Evolutionary conservation across 2,329 filamentous ascomycete genomes (phyloP), one percentile per base, ranked within the genome.

Genomic region (Fusarium decemcellulare): DNA sequence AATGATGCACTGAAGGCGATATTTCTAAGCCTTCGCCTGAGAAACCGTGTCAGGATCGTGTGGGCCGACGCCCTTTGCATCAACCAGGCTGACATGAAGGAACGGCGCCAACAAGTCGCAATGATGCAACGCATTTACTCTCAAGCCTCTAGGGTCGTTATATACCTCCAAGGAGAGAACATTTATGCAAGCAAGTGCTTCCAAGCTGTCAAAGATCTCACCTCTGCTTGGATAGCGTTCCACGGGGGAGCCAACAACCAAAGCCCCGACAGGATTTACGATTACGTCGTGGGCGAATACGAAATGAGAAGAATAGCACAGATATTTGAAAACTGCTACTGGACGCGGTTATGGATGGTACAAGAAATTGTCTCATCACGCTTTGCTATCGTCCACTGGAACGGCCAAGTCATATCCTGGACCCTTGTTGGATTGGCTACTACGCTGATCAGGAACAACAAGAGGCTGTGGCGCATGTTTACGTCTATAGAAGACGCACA

Each of bases 21-120:
- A 10, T 36, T 36, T 10, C 9, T 36, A 10, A 9, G 34, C 14
- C 34, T 36, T 36, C 34, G 34, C 14, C 34, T 9, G 14, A 36
- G 34, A 36, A 36, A 36, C 34, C 14, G 34, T 3, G 34, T 14
- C 34, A 36, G 37, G n/a, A 15, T 40, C 12, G 5, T 40, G 37
- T 59, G 57, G 57, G 47, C n/a, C 29, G 57, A 47, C 42, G 48
- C 57, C 29, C 29, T 59, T 15, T 59, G 56, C 29, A 59, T 59
- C 27, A 52, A 59, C 18, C 57, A 59, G 48, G 30, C 29, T 14
- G 57, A 59, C 42, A 27, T 43, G 11, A 15, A 16, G 12, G 57
- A 59, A 30, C 47, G 47, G 8, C n/a, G 15, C 9, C 47, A 53
- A 29, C 57, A 59, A 30, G 57, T 59, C 12, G 16, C 39, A 9